Evolutionary conservation across 192 early-diverging fungal genomes (phyloP).

Genomic region (Gonapodya sp.): DNA sequence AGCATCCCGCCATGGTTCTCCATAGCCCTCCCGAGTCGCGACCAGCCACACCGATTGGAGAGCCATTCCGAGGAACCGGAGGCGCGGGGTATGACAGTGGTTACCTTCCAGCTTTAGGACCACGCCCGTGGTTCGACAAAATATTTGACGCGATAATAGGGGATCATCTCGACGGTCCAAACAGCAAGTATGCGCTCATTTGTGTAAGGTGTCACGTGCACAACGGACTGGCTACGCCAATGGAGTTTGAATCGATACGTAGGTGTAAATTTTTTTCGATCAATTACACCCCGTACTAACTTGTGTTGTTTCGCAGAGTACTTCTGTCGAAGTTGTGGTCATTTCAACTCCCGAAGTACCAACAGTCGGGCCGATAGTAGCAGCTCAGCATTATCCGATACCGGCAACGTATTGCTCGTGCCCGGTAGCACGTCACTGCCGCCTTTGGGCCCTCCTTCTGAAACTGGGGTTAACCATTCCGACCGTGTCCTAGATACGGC

Average conservation of each 20-base stretch:
- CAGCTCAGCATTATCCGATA: not conserved
- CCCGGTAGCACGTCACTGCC: not conserved
- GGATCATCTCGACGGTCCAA: constrained; percentile 61
- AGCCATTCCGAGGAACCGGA: not conserved
- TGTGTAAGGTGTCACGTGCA: constrained; percentile 84
- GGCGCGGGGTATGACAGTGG: constrained; percentile 11
- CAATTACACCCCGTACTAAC: not conserved
- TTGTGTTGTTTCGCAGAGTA: not conserved
- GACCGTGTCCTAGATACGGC: too few relatives aligned
- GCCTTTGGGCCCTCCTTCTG: not conserved
- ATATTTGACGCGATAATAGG: constrained; percentile 87
- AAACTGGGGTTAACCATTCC: not conserved
- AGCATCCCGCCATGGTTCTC: not conserved
- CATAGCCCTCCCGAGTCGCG: not conserved
- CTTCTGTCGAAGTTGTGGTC: not conserved
- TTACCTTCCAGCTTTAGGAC: constrained; percentile 7
- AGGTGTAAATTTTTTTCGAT: not conserved
- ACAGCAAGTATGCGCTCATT: constrained; percentile 87
- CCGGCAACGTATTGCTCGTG: not conserved
- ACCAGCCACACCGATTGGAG: not conserved
- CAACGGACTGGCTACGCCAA: constrained; percentile 81
- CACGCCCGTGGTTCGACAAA: constrained; percentile 74
- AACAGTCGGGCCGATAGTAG: not conserved
- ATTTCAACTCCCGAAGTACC: not conserved
- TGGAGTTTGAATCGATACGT: constrained; percentile 63